Percentiles rank a stretch among this genome's conserved stretches.
These are phyloP conservation scores for Rhododendron molle DNA, from an alignment of 148 eudicot species.

Conservation along the genomic window DNA sequence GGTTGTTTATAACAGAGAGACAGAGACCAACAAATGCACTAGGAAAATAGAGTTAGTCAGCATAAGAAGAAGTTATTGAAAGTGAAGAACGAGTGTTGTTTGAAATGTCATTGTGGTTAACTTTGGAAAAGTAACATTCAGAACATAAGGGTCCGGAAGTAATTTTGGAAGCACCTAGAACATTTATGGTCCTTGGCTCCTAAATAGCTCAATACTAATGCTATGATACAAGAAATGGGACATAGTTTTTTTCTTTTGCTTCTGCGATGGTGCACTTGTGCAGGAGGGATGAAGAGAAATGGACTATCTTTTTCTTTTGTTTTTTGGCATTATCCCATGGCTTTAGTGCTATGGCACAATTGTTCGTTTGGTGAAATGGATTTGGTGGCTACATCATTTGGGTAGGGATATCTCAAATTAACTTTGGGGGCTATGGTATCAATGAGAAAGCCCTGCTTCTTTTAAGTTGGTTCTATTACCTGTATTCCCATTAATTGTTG, in stretches of 20 bases:
- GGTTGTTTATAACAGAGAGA: not conserved
- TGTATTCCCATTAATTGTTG: not conserved
- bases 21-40: not conserved
- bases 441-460: not conserved
- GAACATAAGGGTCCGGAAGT: not conserved
- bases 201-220: not conserved
- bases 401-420: not conserved
- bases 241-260: not conserved
- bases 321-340: not conserved
- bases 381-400: not conserved
- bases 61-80: not conserved
- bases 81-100: not conserved
- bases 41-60: too few species aligned
- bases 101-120: not conserved
- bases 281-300: not conserved
- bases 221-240: not conserved
- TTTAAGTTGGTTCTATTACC: not conserved
- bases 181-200: not conserved
- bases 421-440: not conserved
- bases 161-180: not conserved
- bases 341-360: not conserved
- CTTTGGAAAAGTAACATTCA: not conserved
- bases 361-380: not conserved
- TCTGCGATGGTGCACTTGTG: not conserved
- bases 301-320: not conserved